Base-by-base conservation (phyloP, 441 rosid genomes). In the Gossypium davidsonii region DNA sequence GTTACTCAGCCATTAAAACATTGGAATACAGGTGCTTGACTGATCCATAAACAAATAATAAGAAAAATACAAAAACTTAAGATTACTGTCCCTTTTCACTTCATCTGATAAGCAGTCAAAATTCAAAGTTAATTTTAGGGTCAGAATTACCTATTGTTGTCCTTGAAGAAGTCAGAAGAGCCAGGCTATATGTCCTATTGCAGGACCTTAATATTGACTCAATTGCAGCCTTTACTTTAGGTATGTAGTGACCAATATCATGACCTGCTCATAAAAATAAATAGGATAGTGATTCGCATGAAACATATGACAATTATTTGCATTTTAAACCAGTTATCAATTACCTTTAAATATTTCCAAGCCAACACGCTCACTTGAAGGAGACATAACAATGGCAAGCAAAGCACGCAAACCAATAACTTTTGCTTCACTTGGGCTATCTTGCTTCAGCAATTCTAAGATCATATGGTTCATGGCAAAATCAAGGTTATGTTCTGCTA, bases 401-500 rank as follows among this genome's bases (percentile, higher is more conserved):
- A 96, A 88, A 85, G 99, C 93, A 72, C 97, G 96, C 25, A 96
- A 94, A 76, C 97, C 99, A 80, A 96, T 91, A 72, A 96, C 97
- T 84, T 96, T 96, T 63, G 98, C 98, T 80, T 96, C 99, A 79
- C 97, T 96, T 56, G 85, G 87, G 86, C 93, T 91, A 80, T 93
- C 98, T 86, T 96, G 99, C 83, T 93, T 96, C 76, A 96, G 87
- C 85, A 96, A 85, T 86, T 91, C 99, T 73, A 96, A 80, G 59
- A 96, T 83, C 99, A 93, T 96, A 81, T 91, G 99, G 79, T 96
- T 96, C 98, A 96, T 96, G 64, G 98, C 85, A 76, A 96, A 96
- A 86, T 96, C 99, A 83, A 93, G 98, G 86, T 96, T 93, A 86
- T 96, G 99, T 59, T 93, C 99, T 31, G 98, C 94, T 76, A 96